A percentile compares a stretch with the other conserved stretches of the same genome.
These are phyloP conservation scores for Cavenderia fasciculata DNA, from an alignment of 78 protist genomes.

Conservation along the genomic window DNA sequence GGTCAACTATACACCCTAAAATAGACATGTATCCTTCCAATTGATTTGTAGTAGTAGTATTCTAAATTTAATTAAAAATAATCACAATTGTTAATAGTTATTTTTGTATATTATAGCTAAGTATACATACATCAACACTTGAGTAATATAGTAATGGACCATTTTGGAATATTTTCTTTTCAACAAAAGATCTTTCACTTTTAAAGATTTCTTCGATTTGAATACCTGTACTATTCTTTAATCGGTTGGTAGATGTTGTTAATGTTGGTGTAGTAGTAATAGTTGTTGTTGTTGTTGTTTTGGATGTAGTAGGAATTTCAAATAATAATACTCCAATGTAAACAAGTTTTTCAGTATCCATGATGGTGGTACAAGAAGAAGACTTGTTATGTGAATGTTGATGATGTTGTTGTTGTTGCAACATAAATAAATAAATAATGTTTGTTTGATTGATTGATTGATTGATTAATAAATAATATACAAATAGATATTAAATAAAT, in stretches of 20 bases:
- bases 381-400: not conserved
- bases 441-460: not conserved
- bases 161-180: not conserved
- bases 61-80: no score
- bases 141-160: no score
- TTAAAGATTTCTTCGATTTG: not conserved
- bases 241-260: not conserved
- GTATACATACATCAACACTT: not conserved
- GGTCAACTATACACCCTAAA: no score
- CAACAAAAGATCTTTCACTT: not conserved
- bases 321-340: not conserved
- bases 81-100: not conserved
- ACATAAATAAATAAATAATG: not conserved
- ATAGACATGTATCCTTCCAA: no score
- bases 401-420: not conserved
- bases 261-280: not conserved
- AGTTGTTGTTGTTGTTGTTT: constrained; percentile 7
- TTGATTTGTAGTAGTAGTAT: no score
- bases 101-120: not conserved
- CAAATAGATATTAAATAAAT: not conserved
- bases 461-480: not conserved
- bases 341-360: not conserved
- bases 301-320: not conserved
- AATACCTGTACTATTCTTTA: not conserved
- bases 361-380: not conserved